Evolutionary conservation across 164 flowering plant genomes (phyloP), one percentile per base, ranked within the genome.

Genomic region (Tetracentron sinense): DNA sequence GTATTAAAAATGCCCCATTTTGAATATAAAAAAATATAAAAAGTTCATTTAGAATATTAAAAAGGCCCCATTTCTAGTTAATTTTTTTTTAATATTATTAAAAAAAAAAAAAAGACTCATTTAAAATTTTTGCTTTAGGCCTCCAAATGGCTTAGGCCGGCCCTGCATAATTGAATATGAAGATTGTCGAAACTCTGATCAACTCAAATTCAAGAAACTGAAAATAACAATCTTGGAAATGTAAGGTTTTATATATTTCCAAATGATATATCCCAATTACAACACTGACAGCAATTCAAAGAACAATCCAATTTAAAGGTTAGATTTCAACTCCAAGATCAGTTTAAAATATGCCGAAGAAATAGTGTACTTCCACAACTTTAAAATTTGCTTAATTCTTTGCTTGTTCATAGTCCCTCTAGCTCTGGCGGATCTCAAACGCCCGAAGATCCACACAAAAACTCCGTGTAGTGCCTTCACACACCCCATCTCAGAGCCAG

Each of bases 371-470:
- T 16, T 38, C 14, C 14, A 8, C 44, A 38, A 16, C 44, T 38
- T 38, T 1, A 38, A 38, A 38, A 10, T n/a, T n/a, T n/a, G n/a
- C n/a, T n/a, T n/a, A n/a, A n/a, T n/a, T n/a, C n/a, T n/a, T n/a
- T n/a, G 11, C 11, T 38, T 16, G 5, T 38, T 10, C 5, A 8
- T 38, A 1, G 44, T n/a, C n/a, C n/a, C n/a, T n/a, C 14, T 38
- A 8, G 5, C 44, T 38, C 14, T 38, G 38, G 44, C 44, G 14
- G 44, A 38, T 38, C 5, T 38, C 11, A 38, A 33, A 48, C 62
- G 58, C 69, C 69, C 69, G 23, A 65, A 54, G 47, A 61, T 65
- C 59, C 61, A 57, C 31, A 57, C 62, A 52, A 33, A 57, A 11
- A n/a, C 8, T 42, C 48, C 19, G 31, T 21, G 10, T 62, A 46